These are phyloP conservation scores for Tuctoria greenei DNA, from an alignment of 176 grass and related monocot species.

Conservation along the genomic window DNA sequence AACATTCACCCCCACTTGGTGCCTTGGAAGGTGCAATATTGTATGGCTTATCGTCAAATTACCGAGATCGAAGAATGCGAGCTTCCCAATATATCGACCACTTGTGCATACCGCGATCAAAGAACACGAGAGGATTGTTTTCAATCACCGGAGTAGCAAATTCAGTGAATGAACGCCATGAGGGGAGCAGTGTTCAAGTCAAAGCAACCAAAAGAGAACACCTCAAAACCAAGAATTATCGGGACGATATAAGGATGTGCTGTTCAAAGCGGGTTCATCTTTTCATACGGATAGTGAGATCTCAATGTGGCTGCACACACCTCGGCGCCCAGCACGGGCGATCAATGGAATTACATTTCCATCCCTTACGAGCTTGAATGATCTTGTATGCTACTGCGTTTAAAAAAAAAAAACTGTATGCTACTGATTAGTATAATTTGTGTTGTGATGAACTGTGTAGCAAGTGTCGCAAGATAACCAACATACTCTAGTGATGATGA, in stretches of 20 bases:
- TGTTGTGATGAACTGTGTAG: conserved; percentile 4
- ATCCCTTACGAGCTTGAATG: conserved; percentile 4
- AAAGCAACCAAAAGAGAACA: conserved; percentile 34
- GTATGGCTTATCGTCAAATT: not conserved
- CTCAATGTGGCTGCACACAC: conserved; percentile 45
- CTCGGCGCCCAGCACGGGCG: conserved; percentile 25
- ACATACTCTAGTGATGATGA: conserved; percentile 43
- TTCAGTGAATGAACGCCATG: conserved; percentile 40
- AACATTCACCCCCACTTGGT: not conserved
- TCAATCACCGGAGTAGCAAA: conserved; percentile 15
- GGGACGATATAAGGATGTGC: conserved; percentile 37
- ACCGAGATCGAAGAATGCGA: conserved; percentile 3
- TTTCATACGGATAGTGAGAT: conserved; percentile 56
- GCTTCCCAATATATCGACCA: conserved; percentile 19
- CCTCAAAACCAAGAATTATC: conserved; percentile 34
- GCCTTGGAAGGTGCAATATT: not conserved
- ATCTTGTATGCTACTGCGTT: not conserved
- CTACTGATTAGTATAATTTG: not conserved
- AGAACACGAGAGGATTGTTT: not conserved
- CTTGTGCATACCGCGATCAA: conserved; percentile 31
- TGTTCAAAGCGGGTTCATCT: conserved; percentile 42
- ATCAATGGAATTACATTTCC: conserved; percentile 9
- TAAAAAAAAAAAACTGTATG: too few relatives aligned
- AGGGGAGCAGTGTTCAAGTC: conserved; percentile 47
- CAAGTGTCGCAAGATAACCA: conserved; percentile 22